Percentiles rank a stretch among this genome's conserved stretches.
These are phyloP conservation scores for Boletales sp. DNA, from an alignment of 768 basidiomycete species.

Conservation along the genomic window DNA sequence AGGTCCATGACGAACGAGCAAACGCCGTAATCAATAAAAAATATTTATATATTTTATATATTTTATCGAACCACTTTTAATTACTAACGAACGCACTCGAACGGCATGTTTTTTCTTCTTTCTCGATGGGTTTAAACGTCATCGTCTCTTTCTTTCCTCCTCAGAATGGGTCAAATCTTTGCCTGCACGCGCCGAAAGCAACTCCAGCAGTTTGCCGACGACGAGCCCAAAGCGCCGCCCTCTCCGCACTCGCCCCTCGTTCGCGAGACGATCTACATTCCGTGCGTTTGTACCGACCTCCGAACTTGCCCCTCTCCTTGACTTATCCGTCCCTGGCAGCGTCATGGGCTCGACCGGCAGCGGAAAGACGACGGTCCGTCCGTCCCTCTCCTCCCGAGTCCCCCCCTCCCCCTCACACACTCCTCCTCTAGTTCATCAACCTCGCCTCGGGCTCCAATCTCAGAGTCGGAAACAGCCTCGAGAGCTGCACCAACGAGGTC, in stretches of 20 bases:
- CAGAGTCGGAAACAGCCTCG: conserved; percentile 30
- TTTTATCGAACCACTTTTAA: not conserved
- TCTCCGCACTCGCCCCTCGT: conserved; percentile 7
- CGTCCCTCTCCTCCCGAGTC: not conserved
- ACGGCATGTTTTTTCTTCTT: too few species aligned
- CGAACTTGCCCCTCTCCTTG: not conserved
- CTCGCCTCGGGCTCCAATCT: conserved; percentile 30
- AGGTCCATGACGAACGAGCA: conserved; percentile 58
- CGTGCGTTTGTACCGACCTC: conserved; percentile 16
- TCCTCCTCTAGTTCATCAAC: conserved; percentile 35
- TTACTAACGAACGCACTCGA: too few species aligned
- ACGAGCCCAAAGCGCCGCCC: conserved; percentile 22
- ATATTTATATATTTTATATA: conserved; percentile 21
- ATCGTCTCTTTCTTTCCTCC: not conserved
- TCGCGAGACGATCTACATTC: conserved; percentile 27
- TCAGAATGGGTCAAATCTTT: conserved; percentile 28
- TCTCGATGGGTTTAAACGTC: too few species aligned
- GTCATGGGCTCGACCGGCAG: conserved; percentile 34
- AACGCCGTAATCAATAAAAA: too few species aligned
- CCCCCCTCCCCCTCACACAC: not conserved
- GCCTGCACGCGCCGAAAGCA: conserved; percentile 25
- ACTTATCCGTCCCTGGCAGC: conserved; percentile 16
- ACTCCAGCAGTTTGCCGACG: conserved; percentile 22
- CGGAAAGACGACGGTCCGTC: conserved; percentile 33
- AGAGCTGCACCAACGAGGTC: conserved; percentile 34